Percentiles rank a stretch among this genome's conserved stretches.
Conservation (phyloP, 345 rosid genomes). For the Camelina hispida region DNA sequence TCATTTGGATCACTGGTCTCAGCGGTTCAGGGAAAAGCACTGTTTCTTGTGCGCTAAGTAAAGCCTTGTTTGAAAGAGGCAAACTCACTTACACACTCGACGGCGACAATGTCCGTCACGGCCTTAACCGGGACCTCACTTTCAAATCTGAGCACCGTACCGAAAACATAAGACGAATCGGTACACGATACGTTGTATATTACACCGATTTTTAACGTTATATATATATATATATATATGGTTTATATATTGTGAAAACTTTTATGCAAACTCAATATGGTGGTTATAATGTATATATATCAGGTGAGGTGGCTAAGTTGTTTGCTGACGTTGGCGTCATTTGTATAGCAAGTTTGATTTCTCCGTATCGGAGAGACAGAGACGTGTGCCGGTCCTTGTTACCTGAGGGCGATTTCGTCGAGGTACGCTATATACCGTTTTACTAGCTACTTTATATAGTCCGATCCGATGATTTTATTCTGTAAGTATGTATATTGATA, state of each 20-base stretch:
- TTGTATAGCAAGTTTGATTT: constrained; percentile 84
- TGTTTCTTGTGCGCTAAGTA: constrained; percentile 73
- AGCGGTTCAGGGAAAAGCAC: constrained; percentile 95
- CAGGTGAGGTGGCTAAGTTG: constrained; percentile 86
- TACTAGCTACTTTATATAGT: neutral
- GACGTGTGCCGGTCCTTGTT: constrained; percentile 69
- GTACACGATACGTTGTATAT: constrained; percentile 38
- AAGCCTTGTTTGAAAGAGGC: constrained; percentile 61
- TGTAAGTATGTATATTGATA: no score
- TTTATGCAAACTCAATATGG: neutral
- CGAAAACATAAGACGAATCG: constrained; percentile 78
- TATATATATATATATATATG: neutral
- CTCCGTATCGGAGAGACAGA: constrained; percentile 83
- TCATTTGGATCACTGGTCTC: constrained; percentile 85
- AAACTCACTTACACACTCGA: constrained; percentile 78
- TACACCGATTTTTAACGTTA: neutral
- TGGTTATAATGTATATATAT: constrained; percentile 23
- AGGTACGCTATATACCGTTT: constrained; percentile 49
- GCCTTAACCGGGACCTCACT: constrained; percentile 71
- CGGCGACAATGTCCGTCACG: constrained; percentile 85
- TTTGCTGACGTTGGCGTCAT: constrained; percentile 85
- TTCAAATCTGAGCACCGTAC: constrained; percentile 73
- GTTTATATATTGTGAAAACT: no score
- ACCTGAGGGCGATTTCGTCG: constrained; percentile 77
- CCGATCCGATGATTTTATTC: no score